A percentile compares a stretch with the other conserved stretches of the same genome.
These are phyloP conservation scores for Cladosporium sp. DNA, from an alignment of 2,329 filamentous ascomycete species.

Conservation along the genomic window DNA sequence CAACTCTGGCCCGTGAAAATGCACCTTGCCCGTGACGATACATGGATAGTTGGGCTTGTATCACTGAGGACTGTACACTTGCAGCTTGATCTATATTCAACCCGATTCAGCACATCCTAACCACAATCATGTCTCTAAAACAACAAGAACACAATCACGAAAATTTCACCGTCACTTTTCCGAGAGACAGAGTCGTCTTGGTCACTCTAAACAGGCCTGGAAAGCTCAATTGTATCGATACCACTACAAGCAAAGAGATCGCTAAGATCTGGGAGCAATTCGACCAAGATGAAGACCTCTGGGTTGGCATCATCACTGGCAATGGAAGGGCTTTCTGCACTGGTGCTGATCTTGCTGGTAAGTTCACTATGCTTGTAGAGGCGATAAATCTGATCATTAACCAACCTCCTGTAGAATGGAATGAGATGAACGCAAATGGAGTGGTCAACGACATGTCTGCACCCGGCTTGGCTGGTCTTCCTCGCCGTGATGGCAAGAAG, in stretches of 20 bases:
- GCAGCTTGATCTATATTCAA: neutral
- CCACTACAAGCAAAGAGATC: constrained; percentile 49
- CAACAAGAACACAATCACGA: neutral
- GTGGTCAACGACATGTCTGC: constrained; percentile 33
- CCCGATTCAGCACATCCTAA: neutral
- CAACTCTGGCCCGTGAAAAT: neutral
- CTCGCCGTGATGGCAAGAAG: constrained; percentile 60
- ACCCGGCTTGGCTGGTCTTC: constrained; percentile 59
- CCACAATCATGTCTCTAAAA: constrained; percentile 4
- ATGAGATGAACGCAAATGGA: constrained; percentile 29
- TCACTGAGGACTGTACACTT: neutral
- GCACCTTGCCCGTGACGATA: neutral
- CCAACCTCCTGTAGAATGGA: constrained; percentile 29
- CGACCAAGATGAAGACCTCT: constrained; percentile 41
- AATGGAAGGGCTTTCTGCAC: constrained; percentile 58
- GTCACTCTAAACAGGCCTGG: constrained; percentile 23
- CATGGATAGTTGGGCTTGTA: neutral
- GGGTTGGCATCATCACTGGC: constrained; percentile 50
- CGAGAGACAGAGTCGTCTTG: constrained; percentile 7
- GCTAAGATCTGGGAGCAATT: constrained; percentile 55
- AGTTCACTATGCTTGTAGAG: constrained; percentile 16
- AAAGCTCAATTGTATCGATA: constrained; percentile 28
- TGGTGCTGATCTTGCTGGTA: constrained; percentile 58
- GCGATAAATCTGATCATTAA: neutral
- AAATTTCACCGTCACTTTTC: constrained; percentile 17